Evolutionary conservation across 75 land plant species (phyloP), one percentile per base, ranked within the genome.

Genomic region (Azolla pinnata): DNA sequence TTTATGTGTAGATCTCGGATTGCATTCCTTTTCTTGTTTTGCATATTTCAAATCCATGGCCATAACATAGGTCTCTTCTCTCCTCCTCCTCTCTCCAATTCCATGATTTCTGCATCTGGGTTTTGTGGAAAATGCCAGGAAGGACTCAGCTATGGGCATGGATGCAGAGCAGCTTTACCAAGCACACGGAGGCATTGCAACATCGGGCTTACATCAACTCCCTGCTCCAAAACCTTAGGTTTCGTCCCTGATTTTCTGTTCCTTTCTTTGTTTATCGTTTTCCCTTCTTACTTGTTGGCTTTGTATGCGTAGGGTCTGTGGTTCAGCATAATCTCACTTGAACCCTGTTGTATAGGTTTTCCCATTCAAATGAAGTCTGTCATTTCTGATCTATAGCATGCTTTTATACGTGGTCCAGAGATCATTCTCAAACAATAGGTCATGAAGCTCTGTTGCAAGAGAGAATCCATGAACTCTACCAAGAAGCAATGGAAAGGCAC

Each of bases 61-160:
- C n/a, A n/a, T n/a, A n/a, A n/a, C n/a, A n/a, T n/a, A n/a, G n/a
- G n/a, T n/a, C n/a, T n/a, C n/a, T n/a, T n/a, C n/a, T n/a, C n/a
- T n/a, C n/a, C n/a, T n/a, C n/a, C n/a, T n/a, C n/a, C n/a, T n/a
- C n/a, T n/a, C n/a, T n/a, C n/a, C n/a, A n/a, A n/a, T n/a, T n/a
- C n/a, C n/a, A n/a, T n/a, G n/a, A n/a, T n/a, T n/a, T n/a, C n/a
- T n/a, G n/a, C n/a, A n/a, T n/a, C n/a, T n/a, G n/a, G n/a, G n/a
- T n/a, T n/a, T n/a, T n/a, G n/a, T n/a, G n/a, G n/a, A n/a, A n/a
- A n/a, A n/a, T n/a, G n/a, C n/a, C n/a, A n/a, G n/a, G n/a, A n/a
- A n/a, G n/a, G n/a, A n/a, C n/a, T n/a, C n/a, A n/a, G n/a, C n/a
- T 51, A 33, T 63, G 65, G 65, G 35, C 28, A 51, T 52, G 65